Conservation (phyloP, 768 basidiomycete genomes). For the Boletus rubescentipes region DNA sequence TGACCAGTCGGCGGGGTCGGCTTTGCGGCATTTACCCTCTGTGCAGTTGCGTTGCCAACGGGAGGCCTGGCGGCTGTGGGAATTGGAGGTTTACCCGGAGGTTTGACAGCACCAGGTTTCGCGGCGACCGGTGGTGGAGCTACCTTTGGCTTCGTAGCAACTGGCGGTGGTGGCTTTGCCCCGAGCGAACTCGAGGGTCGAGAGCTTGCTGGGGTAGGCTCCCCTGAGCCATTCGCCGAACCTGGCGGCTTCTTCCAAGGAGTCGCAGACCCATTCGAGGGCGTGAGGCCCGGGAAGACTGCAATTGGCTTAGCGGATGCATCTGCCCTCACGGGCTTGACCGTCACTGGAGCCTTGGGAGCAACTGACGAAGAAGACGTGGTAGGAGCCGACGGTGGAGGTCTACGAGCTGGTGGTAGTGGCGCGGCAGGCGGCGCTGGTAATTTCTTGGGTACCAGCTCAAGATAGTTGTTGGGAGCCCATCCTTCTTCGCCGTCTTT, state of each 20-base stretch:
- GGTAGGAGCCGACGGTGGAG: constrained; percentile 44
- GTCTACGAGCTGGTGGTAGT: constrained; percentile 56
- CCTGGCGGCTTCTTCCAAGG: constrained; percentile 69
- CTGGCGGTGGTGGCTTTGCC: constrained; percentile 55
- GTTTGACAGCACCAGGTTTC: constrained; percentile 53
- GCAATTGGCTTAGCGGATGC: constrained; percentile 74
- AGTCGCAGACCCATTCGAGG: constrained; percentile 64
- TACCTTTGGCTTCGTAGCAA: constrained; percentile 64
- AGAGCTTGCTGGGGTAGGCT: constrained; percentile 45
- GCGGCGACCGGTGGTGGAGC: constrained; percentile 54
- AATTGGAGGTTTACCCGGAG: constrained; percentile 59
- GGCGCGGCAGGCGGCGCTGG: constrained; percentile 67
- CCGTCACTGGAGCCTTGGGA: constrained; percentile 35
- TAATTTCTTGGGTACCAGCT: constrained; percentile 68
- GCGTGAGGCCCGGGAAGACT: constrained; percentile 75
- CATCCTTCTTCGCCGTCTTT: constrained; percentile 83
- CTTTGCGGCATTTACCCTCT: constrained; percentile 41
- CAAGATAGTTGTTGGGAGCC: constrained; percentile 94
- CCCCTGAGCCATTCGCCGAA: constrained; percentile 33
- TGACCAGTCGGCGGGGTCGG: constrained; percentile 55
- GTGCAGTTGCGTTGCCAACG: constrained; percentile 34
- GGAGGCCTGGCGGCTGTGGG: constrained; percentile 56
- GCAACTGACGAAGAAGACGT: constrained; percentile 34
- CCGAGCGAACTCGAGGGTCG: constrained; percentile 51
- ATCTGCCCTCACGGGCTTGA: constrained; percentile 53